A percentile compares a stretch with the other conserved stretches of the same genome.
phyloP scores from a whole-genome alignment of 2,329 filamentous ascomycete genomes.

The Nemania diffusa region DNA sequence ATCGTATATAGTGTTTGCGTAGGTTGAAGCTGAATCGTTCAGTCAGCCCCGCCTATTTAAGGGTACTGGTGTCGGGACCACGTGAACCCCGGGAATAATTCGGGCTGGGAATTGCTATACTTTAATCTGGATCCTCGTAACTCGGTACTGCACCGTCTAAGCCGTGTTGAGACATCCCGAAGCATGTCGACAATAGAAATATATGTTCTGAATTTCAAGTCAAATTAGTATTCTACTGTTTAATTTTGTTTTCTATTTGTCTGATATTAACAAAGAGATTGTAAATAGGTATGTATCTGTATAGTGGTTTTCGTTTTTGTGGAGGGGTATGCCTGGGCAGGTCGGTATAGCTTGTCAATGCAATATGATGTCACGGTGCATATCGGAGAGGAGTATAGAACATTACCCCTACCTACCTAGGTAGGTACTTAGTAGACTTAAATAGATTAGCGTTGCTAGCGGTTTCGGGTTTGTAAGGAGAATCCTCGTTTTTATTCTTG shows the following conservation, averaged over 20 bases:
- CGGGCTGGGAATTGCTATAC: background rate
- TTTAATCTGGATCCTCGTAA: conserved; percentile 11
- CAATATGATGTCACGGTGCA: conserved; percentile 27
- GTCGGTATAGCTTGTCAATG: conserved; percentile 1
- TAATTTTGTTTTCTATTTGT: too few relatives aligned
- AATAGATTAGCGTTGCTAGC: background rate
- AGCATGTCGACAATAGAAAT: background rate
- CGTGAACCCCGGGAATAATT: conserved; percentile 6
- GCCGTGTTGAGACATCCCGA: background rate
- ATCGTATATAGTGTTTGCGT: background rate
- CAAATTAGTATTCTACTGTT: too few relatives aligned
- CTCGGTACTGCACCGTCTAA: background rate
- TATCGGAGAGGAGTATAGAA: background rate
- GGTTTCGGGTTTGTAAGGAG: conserved; percentile 1
- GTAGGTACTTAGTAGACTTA: background rate
- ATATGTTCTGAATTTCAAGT: too few relatives aligned
- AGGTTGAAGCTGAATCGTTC: conserved; percentile 4
- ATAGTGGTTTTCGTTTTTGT: background rate
- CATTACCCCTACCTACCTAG: background rate
- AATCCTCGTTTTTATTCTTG: background rate
- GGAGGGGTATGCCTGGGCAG: background rate
- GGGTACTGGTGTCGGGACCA: conserved; percentile 12
- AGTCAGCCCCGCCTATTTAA: conserved; percentile 21
- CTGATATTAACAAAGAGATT: background rate
- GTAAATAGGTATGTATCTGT: background rate